Conservation (phyloP, 352 stramenopile genomes). For the Phytophthora palmivora region DNA sequence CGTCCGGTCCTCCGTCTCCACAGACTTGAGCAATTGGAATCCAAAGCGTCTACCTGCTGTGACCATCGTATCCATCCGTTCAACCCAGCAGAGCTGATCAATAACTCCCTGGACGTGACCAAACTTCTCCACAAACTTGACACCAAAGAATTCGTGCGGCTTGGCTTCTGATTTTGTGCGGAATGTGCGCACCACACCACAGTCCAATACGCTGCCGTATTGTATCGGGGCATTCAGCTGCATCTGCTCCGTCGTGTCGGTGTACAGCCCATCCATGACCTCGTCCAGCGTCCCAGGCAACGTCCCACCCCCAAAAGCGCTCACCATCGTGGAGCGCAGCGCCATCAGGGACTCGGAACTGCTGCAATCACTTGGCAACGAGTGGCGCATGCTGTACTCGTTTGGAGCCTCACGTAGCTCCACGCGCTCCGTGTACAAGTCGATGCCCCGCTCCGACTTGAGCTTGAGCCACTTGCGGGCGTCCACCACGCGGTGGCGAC, state of each 20-base stretch:
- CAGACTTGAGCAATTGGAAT: slow-evolving; percentile 71
- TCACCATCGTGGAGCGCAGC: slow-evolving; percentile 49
- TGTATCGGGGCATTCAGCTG: slow-evolving; percentile 55
- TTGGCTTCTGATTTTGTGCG: slow-evolving; percentile 33
- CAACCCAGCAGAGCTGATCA: slow-evolving; percentile 69
- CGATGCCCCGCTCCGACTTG: slow-evolving; percentile 48
- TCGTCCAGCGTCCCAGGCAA: slow-evolving; percentile 53
- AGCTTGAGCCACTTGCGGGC: slow-evolving; percentile 47
- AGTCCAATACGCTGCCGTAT: slow-evolving; percentile 53
- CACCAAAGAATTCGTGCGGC: slow-evolving; percentile 61
- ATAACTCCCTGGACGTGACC: slow-evolving; percentile 34
- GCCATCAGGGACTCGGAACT: slow-evolving; percentile 21
- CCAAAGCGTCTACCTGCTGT: slow-evolving; percentile 39
- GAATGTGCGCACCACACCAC: slow-evolving; percentile 59
- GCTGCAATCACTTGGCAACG: slow-evolving; percentile 21
- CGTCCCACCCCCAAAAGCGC: slow-evolving; percentile 60
- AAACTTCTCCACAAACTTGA: slow-evolving; percentile 68
- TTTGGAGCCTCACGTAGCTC: slow-evolving; percentile 28
- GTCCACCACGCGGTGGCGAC: slow-evolving; percentile 47
- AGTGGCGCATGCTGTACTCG: slow-evolving; percentile 7
- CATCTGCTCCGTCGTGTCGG: slow-evolving; percentile 46
- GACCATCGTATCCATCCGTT: slow-evolving; percentile 42
- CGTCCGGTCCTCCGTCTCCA: slow-evolving; percentile 41
- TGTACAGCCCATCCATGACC: slow-evolving; percentile 62
- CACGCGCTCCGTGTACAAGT: slow-evolving; percentile 63